Evolutionary conservation across 805 yeast genomes (phyloP), one percentile per base, ranked within the genome.

Genomic region (Yarrowia yakushimensis): DNA sequence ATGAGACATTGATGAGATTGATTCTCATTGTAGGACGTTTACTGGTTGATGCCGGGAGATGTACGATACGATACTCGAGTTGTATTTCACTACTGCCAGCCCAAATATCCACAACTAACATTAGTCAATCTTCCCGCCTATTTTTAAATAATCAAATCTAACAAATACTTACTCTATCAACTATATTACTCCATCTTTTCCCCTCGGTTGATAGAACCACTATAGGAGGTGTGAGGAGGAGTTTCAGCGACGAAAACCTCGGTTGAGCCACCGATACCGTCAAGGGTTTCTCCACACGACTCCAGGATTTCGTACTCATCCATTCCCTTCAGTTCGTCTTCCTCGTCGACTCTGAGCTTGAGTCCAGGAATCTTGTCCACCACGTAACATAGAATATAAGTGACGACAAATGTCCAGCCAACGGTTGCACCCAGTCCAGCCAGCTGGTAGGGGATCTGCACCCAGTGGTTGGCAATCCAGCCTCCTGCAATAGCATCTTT

Each of bases 311-410:
- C 55, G 6, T 48, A 48, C n/a, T 31, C 55, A 30, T 93, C 99
- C 30, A 96, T 86, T 65, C 99, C 99, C 68, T 85, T 71, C 67
- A 86, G 83, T 77, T 93, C 98, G 73, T 88, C 93, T 65, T 91
- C 97, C 70, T 87, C 89, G 66, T 84, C 81, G 69, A 91, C 82
- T 78, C 97, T 84, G 71, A 93, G 78, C 75, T 86, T 84, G 73
- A 92, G 81, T 78, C 85, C 84, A 66, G 97, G 97, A 66, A 90
- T 78, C 70, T 78, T 80, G 81, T 90, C 88, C 84, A 88, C 82
- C 43, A 76, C 73, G 31, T 83, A 76, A 68, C 91, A 78, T 46
- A 93, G 77, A 63, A 88, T 78, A 4, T 87, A 81, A 27, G 97
- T 88, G 63, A 89, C 83, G 6, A 75, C 80, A 69, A 88, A 86